Conservation (phyloP, 2,329 filamentous ascomycete species). For the Penicillium sp. region DNA sequence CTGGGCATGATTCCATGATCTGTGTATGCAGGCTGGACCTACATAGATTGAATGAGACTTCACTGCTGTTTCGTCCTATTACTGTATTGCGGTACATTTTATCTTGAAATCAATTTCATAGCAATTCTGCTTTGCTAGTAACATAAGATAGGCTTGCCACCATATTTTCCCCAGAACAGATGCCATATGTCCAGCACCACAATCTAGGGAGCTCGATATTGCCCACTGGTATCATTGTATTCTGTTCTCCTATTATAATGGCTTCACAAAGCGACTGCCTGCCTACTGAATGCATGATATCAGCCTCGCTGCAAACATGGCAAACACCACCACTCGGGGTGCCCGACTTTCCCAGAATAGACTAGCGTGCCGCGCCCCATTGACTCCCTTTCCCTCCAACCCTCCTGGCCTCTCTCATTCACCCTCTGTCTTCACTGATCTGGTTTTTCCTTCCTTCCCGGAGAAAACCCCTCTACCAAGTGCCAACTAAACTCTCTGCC, state of each 20-base stretch:
- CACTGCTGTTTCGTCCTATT: background rate
- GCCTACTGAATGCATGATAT: background rate
- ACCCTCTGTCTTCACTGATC: background rate
- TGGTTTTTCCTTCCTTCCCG: background rate
- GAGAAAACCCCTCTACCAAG: background rate
- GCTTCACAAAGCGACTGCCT: too few species aligned
- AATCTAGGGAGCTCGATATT: too few species aligned
- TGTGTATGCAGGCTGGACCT: constrained; percentile 27
- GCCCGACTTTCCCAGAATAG: constrained; percentile 19
- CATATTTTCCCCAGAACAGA: too few species aligned
- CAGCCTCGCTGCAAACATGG: constrained; percentile 17
- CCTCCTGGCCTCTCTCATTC: background rate
- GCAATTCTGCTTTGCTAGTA: background rate
- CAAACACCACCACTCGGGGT: constrained; percentile 7
- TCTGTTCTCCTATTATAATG: too few species aligned
- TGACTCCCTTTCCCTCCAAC: background rate
- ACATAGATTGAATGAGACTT: constrained; percentile 5
- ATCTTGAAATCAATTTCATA: background rate
- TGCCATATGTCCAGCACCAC: too few species aligned
- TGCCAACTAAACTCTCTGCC: background rate
- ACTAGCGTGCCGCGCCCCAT: constrained; percentile 17
- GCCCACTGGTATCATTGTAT: too few species aligned
- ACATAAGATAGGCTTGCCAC: background rate
- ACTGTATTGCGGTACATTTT: background rate
- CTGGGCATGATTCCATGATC: constrained; percentile 7